phyloP scores from a whole-genome alignment of 192 early-diverging fungal species.

The Chytriomyces hyalinus region DNA sequence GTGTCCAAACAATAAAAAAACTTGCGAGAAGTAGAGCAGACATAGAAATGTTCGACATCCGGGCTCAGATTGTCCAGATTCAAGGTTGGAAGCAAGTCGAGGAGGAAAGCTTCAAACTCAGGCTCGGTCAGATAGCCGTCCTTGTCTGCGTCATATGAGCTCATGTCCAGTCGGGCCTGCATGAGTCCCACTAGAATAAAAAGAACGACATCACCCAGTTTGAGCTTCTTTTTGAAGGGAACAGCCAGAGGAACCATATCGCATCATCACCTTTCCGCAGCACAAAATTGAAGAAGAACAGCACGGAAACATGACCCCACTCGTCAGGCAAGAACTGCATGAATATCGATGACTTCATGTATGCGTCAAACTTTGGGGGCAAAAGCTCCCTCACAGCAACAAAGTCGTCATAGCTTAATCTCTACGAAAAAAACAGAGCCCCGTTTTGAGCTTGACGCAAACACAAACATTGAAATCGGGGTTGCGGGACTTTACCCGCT shows the following conservation, averaged over 20 bases:
- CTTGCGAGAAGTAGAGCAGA: conserved; percentile 56
- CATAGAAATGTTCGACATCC: conserved; percentile 51
- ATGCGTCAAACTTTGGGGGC: conserved; percentile 42
- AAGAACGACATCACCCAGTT: neutral
- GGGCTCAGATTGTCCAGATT: conserved; percentile 41
- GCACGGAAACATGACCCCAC: conserved; percentile 36
- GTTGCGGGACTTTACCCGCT: conserved; percentile 12
- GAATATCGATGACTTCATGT: conserved; percentile 47
- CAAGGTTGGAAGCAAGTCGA: conserved; percentile 54
- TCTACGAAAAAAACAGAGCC: conserved; percentile 16
- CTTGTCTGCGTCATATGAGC: conserved; percentile 49
- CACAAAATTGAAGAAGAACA: conserved; percentile 54
- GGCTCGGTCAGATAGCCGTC: conserved; percentile 56
- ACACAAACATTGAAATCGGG: too few species aligned
- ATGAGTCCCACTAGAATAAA: conserved; percentile 46
- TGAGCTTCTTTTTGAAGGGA: neutral
- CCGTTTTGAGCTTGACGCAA: neutral
- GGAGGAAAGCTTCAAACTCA: conserved; percentile 52
- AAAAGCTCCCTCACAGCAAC: conserved; percentile 20
- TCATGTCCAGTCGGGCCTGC: conserved; percentile 53
- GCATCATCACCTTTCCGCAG: conserved; percentile 58
- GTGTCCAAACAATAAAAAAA: conserved; percentile 63
- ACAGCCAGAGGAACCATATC: too few species aligned
- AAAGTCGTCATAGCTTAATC: conserved; percentile 41
- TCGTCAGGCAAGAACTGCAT: conserved; percentile 47